Conservation (phyloP, 106 monocot species). For the Alisma plantagoaquatica region DNA sequence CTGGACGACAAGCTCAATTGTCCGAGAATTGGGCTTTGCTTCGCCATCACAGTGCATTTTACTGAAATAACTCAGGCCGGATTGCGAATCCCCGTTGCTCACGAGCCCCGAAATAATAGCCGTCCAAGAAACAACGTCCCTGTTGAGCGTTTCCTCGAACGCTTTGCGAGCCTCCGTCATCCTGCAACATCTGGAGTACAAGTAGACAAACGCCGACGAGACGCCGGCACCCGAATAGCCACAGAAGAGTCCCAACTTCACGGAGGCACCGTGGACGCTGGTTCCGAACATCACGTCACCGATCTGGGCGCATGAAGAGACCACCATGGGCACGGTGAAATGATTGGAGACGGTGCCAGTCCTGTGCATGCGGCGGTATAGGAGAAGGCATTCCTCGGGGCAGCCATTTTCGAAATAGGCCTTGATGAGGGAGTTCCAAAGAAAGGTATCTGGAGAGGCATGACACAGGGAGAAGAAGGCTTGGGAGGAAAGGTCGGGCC, state of each 20-base stretch:
- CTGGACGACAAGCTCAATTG: conserved; percentile 37
- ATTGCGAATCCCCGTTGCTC: conserved; percentile 33
- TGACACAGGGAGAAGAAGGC: conserved; percentile 29
- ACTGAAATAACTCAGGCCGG: conserved; percentile 32
- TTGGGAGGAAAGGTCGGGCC: conserved; percentile 26
- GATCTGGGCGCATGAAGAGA: conserved; percentile 51
- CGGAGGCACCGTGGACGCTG: conserved; percentile 21
- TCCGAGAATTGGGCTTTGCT: conserved; percentile 34
- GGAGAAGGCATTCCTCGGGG: conserved; percentile 19
- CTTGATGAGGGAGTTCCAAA: conserved; percentile 77
- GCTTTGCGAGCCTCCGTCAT: conserved; percentile 31
- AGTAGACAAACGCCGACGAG: conserved; percentile 52
- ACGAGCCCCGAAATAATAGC: conserved; percentile 51
- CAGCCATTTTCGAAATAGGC: conserved; percentile 38
- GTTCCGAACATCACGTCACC: conserved; percentile 14
- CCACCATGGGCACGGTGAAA: conserved; percentile 60
- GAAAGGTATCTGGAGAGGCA: conserved; percentile 40
- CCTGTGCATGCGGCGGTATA: conserved; percentile 35
- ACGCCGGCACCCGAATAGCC: conserved; percentile 11
- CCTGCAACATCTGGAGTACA: conserved; percentile 50
- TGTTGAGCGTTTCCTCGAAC: conserved; percentile 65
- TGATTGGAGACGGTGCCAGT: conserved; percentile 22
- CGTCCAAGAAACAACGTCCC: conserved; percentile 71
- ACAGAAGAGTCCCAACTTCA: conserved; percentile 32
- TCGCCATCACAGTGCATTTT: conserved; percentile 32